Conservation (phyloP, 2,329 filamentous ascomycete genomes). For the Penicillium griseofulvum region DNA sequence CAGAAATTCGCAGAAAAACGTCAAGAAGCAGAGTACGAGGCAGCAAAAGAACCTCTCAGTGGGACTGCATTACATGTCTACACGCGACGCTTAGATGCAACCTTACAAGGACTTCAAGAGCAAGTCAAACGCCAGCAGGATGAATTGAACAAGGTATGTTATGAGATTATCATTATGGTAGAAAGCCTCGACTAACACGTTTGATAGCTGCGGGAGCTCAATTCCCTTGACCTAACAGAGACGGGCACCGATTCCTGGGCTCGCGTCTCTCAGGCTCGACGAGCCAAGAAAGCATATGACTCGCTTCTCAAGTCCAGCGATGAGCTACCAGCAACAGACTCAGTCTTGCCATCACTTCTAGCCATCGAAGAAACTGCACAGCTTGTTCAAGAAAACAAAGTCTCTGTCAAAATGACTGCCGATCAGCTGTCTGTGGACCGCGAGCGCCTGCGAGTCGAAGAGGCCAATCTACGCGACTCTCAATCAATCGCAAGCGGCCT, state of each 20-base stretch:
- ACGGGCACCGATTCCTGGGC: slow-evolving; percentile 28
- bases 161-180: no score
- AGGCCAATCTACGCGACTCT: slow-evolving; percentile 49
- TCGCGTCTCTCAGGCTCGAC: slow-evolving; percentile 48
- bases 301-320: slow-evolving; percentile 61
- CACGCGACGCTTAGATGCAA: slow-evolving; percentile 56
- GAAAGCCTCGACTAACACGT: slow-evolving; percentile 13
- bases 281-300: slow-evolving; percentile 65
- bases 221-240: slow-evolving; percentile 31
- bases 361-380: slow-evolving; percentile 66
- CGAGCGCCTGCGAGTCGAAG: slow-evolving; percentile 44
- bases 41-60: slow-evolving; percentile 28
- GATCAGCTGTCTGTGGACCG: slow-evolving; percentile 41
- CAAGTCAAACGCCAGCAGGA: slow-evolving; percentile 49
- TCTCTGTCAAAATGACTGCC: slow-evolving; percentile 51
- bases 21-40: slow-evolving; percentile 34
- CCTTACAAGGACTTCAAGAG: slow-evolving; percentile 64
- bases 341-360: slow-evolving; percentile 68
- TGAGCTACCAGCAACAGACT: slow-evolving; percentile 64
- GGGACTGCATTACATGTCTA: slow-evolving; percentile 33
- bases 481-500: slow-evolving; percentile 49
- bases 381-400: slow-evolving; percentile 63
- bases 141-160: slow-evolving; percentile 46
- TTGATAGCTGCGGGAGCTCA: slow-evolving; percentile 34
- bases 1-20: slow-evolving; percentile 36